phyloP scores from a whole-genome alignment of 768 basidiomycete genomes.

The Auricularia sp. region DNA sequence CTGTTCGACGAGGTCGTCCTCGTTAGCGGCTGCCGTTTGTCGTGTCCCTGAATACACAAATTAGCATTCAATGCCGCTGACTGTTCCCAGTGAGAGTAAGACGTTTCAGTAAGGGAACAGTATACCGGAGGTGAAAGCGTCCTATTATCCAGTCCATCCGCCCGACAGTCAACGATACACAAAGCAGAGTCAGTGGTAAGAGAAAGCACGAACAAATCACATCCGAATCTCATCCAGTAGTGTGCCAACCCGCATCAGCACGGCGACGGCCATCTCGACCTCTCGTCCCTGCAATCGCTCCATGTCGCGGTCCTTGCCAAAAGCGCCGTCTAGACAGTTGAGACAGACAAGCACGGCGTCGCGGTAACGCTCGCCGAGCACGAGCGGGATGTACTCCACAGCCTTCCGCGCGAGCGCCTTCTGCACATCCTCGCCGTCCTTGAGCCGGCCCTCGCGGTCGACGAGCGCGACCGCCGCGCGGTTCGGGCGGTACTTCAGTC shows the following conservation, averaged over 20 bases:
- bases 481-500: background rate
- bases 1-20: too few species aligned
- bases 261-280: background rate
- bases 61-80: too few species aligned
- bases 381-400: background rate
- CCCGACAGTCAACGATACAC: too few species aligned
- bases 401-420: background rate
- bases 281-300: background rate
- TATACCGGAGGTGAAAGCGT: too few species aligned
- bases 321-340: background rate
- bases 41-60: too few species aligned
- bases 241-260: background rate
- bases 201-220: background rate
- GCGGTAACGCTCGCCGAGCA: background rate
- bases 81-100: too few species aligned
- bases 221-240: background rate
- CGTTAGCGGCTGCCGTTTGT: too few species aligned
- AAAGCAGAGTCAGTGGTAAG: too few species aligned
- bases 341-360: background rate
- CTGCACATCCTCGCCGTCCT: background rate
- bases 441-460: background rate
- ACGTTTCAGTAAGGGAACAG: too few species aligned
- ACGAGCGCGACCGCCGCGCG: background rate
- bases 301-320: background rate
- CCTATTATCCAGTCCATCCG: too few species aligned